Conservation (phyloP, 148 eudicot genomes). For the Silene latifolia region DNA sequence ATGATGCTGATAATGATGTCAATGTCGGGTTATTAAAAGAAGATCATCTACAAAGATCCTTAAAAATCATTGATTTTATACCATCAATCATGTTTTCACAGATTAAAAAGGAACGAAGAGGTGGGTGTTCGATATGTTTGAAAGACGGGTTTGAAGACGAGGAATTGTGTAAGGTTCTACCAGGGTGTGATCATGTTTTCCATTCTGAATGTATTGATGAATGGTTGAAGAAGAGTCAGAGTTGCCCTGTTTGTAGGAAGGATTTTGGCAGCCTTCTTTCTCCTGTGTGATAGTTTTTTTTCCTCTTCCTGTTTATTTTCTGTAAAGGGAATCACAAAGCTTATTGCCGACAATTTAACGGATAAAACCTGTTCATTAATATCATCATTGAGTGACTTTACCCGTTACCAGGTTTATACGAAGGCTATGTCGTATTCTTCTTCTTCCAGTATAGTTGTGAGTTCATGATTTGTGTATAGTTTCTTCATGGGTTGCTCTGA, state of each 20-base stretch:
- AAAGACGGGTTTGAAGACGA: slow-evolving; percentile 30
- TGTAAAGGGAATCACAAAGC: neutral
- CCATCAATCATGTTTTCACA: slow-evolving; percentile 10
- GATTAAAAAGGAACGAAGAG: neutral
- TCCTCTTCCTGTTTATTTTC: neutral
- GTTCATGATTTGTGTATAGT: neutral
- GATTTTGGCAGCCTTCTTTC: slow-evolving; percentile 14
- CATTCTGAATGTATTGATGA: slow-evolving; percentile 31
- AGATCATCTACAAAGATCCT: neutral
- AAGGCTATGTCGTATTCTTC: neutral
- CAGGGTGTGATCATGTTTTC: slow-evolving; percentile 30
- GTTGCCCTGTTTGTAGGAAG: slow-evolving; percentile 33
- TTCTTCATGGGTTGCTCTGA: neutral
- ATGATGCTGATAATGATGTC: neutral
- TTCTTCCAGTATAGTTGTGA: neutral
- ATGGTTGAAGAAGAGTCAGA: slow-evolving; percentile 24
- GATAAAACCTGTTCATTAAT: too few species aligned
- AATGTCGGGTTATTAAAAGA: slow-evolving; percentile 3
- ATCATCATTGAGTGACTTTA: neutral
- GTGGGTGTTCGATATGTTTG: slow-evolving; percentile 28
- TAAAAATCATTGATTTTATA: slow-evolving; percentile 14
- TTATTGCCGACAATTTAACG: neutral
- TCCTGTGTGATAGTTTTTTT: neutral
- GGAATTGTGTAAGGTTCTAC: slow-evolving; percentile 26
- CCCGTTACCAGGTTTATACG: neutral